Conservation (phyloP, 2,329 filamentous ascomycete genomes). For the Cladobotryum protrusum region DNA sequence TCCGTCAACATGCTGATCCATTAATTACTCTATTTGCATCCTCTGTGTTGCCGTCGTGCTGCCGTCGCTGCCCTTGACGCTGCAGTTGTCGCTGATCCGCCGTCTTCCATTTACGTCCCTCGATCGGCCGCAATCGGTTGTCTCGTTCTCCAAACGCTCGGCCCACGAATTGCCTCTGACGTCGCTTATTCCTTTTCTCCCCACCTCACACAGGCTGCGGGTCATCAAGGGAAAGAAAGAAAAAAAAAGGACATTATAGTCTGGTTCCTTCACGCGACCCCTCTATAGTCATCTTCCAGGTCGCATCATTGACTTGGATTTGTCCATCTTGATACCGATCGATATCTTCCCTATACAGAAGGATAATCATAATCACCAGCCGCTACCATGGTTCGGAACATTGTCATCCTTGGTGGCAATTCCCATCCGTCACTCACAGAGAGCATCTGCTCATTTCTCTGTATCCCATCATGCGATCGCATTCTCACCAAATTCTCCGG, state of each 20-base stretch:
- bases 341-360: not conserved
- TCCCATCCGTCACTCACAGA: constrained; percentile 86
- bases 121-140: constrained; percentile 12
- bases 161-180: constrained; percentile 11
- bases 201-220: constrained; percentile 7
- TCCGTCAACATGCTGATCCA: constrained; percentile 10
- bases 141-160: not conserved
- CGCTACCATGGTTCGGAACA: constrained; percentile 77
- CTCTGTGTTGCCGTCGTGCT: constrained; percentile 9
- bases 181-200: constrained; percentile 6
- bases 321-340: not conserved
- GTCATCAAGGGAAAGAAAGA: constrained; percentile 10
- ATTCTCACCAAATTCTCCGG: constrained; percentile 89
- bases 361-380: too few species aligned
- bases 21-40: not conserved
- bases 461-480: constrained; percentile 77
- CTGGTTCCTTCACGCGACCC: constrained; percentile 11
- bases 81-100: constrained; percentile 5
- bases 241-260: constrained; percentile 9
- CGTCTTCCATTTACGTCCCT: constrained; percentile 5
- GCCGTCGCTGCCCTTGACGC: constrained; percentile 10
- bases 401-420: constrained; percentile 87
- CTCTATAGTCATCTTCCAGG: constrained; percentile 1
- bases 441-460: constrained; percentile 80
- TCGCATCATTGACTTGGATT: not conserved